Base-by-base conservation (phyloP, 345 rosid genomes). In the Gossypium turneri region DNA sequence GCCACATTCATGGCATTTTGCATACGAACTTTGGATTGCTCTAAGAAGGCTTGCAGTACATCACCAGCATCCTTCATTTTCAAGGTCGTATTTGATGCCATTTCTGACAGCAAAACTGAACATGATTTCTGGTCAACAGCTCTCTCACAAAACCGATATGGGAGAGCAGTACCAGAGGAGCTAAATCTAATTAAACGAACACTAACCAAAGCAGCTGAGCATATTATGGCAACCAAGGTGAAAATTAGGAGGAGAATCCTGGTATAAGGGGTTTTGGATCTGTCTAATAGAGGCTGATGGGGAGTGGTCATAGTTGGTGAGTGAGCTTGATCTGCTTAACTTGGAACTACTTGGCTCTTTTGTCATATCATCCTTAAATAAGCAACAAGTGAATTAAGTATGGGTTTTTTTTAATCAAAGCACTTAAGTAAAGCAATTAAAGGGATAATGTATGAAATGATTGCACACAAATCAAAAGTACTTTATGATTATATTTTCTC, bases 221-320 rank as follows among this genome's bases (percentile, higher is more conserved):
- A 56, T 61, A 88, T 24, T 77, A 89, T 47, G 58, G 86, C 82
- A 25, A 65, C 76, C 13, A 88, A 68, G 58, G 86, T 80, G 78
- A 88, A 83, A 59, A 82, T 38, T 51, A 86, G 64, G 29, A 74
- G 81, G 65, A 83, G 70, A 50, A 50, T 70, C 70, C 75, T 89
- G 45, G 47, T 66, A 20, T 19, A 70, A 77, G 84, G 81, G 57
- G 81, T 24, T 73, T 70, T 84, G 25, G 90, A 80, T 12, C 78
- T 51, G 78, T 81, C 41, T 47, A 89, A 78, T 9, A 88, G 89
- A 72, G 92, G 91, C 76, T 81, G 84, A 19, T 73, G 52, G 75
- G 43, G 12, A 68, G 56, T 52, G 0, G 82, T 81, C 86, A 84
- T 87, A 78, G 34, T 60, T 4, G 22, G 64, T 22, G 17, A 15